A percentile compares a stretch with the other conserved stretches of the same genome.
These are phyloP conservation scores for Malassezia slooffiae DNA, from an alignment of 1,284 basidiomycete species.

Conservation along the genomic window DNA sequence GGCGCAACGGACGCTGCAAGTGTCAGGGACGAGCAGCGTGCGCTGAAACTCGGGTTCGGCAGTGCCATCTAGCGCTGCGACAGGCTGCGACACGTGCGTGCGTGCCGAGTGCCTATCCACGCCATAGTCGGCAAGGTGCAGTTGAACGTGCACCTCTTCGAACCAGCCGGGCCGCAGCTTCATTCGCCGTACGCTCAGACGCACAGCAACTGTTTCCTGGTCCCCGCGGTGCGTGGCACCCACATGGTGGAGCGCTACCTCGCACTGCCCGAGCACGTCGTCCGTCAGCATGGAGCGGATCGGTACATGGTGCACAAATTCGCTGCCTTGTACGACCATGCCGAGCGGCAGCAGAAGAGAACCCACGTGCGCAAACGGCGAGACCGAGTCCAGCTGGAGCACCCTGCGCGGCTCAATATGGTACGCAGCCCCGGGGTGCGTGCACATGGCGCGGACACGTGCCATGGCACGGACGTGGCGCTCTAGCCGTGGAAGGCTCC, in stretches of 20 bases:
- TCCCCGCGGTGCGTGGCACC: not conserved
- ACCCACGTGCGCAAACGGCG: conserved; percentile 64
- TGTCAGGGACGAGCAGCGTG: not conserved
- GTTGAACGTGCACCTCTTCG: conserved; percentile 5
- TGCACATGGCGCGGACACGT: not conserved
- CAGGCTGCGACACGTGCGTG: conserved; percentile 1
- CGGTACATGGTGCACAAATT: too few species aligned
- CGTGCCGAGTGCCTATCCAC: too few species aligned
- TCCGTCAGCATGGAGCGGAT: too few species aligned
- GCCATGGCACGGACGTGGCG: not conserved
- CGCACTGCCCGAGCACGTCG: too few species aligned
- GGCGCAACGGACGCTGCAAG: not conserved
- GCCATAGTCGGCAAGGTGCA: too few species aligned
- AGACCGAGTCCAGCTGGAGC: conserved; percentile 82
- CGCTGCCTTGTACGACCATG: too few species aligned
- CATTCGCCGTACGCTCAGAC: too few species aligned
- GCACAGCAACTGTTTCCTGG: too few species aligned
- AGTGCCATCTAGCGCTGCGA: not conserved
- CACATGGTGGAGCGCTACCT: too few species aligned
- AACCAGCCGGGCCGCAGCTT: too few species aligned
- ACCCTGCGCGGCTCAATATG: not conserved
- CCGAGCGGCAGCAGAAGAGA: too few species aligned
- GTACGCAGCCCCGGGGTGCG: not conserved
- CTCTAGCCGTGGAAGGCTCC: not conserved
- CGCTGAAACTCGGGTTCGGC: not conserved